Conservation (phyloP, 1,284 basidiomycete genomes). For the Cystobasidium slooffiae region DNA sequence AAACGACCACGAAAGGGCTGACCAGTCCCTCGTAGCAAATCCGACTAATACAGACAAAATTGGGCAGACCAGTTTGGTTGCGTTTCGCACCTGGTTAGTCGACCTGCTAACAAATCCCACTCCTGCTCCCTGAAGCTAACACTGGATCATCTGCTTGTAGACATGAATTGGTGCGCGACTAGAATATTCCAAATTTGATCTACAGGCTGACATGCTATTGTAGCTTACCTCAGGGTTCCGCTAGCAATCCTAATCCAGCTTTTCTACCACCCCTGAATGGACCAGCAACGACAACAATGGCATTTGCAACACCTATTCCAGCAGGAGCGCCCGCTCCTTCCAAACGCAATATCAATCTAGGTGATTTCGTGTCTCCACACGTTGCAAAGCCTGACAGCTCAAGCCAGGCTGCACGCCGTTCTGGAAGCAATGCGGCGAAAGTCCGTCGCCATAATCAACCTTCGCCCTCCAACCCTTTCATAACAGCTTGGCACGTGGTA, state of each 20-base stretch:
- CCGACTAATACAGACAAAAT: not conserved
- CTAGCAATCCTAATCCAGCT: too few species aligned
- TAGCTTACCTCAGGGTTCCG: not conserved
- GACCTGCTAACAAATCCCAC: too few species aligned
- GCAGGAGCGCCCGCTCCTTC: not conserved
- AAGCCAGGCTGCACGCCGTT: too few species aligned
- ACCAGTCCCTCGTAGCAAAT: not conserved
- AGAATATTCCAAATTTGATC: not conserved
- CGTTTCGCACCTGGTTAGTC: slow-evolving; percentile 21
- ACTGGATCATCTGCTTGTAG: not conserved
- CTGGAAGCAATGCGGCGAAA: too few species aligned
- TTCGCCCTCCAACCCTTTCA: not conserved
- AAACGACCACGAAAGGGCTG: not conserved
- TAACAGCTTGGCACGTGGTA: not conserved
- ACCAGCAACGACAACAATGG: not conserved
- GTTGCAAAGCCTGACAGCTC: too few species aligned
- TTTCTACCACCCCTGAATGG: too few species aligned
- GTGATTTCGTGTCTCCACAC: too few species aligned
- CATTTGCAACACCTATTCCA: not conserved
- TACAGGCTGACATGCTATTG: not conserved
- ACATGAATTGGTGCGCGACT: slow-evolving; percentile 8
- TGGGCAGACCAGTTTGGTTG: slow-evolving; percentile 22
- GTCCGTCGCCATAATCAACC: not conserved
- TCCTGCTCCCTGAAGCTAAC: too few species aligned
- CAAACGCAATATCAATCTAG: not conserved